These are phyloP conservation scores for Xerocomus nothofagi DNA, from an alignment of 1,284 basidiomycete genomes.

Conservation along the genomic window DNA sequence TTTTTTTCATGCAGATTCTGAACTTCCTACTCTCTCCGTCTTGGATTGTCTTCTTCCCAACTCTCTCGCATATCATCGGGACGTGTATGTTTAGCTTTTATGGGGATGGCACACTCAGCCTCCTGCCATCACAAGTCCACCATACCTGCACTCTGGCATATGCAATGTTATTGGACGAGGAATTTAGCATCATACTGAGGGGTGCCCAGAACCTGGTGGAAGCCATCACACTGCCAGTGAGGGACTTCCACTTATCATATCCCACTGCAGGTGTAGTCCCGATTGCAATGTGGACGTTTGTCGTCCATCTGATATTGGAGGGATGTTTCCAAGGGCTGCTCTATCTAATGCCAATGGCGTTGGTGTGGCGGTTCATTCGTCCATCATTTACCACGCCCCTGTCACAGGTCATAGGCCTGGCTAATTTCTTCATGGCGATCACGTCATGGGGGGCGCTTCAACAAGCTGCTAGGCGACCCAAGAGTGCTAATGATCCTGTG, in stretches of 20 bases:
- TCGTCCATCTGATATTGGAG: neutral
- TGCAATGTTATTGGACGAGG: constrained; percentile 1
- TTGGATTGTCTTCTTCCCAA: neutral
- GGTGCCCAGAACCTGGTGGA: constrained; percentile 1
- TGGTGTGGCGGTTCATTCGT: neutral
- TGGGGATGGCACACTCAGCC: neutral
- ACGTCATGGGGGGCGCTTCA: neutral
- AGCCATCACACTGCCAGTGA: constrained; percentile 1
- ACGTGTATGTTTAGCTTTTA: neutral
- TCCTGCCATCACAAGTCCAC: neutral
- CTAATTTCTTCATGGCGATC: neutral
- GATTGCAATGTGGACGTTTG: neutral
- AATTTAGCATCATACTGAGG: constrained; percentile 1
- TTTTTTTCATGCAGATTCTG: neutral
- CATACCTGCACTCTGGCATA: neutral
- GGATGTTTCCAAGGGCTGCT: neutral
- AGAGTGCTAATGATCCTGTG: too few species aligned
- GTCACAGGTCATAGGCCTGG: neutral
- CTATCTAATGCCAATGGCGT: neutral
- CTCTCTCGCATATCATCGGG: neutral
- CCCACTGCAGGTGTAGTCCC: neutral
- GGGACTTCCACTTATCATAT: neutral
- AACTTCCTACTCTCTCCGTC: neutral
- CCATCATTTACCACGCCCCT: neutral
- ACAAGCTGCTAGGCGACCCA: neutral